Evolutionary conservation across 2,329 filamentous ascomycete genomes (phyloP), one percentile per base, ranked within the genome.

Genomic region (Daldinia sp.): DNA sequence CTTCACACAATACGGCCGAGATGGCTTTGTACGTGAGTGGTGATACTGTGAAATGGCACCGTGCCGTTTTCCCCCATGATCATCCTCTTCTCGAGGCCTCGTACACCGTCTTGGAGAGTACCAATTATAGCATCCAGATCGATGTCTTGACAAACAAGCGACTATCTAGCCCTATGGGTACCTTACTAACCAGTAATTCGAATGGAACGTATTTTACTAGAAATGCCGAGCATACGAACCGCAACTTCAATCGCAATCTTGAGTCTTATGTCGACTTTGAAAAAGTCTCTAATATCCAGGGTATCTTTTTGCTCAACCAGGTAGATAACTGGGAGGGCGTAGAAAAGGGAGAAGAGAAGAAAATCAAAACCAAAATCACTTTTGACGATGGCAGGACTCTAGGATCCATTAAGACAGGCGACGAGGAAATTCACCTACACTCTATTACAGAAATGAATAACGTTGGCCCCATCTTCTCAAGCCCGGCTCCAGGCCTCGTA

Each of bases 101-200:
- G 2, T 99, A 97, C 77, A 99, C 95, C 0, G 86, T 99, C 48
- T 84, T 99, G 37, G 94, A 98, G 78, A 95, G 94, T 72, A 98
- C 95, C 39, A 94, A 97, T 74, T 97, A 99, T 81, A 97, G 94
- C 80, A 93, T 99, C 70, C 94, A 98, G 78, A 88, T 99, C 57
- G 94, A 98, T 77, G 94, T 98, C 66, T 89, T 94, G 85, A 92
- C 90, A 1, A 83, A 83, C 9, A 82, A 82, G 35, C 81, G 80
- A 43, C 84, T 84, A 10, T 85, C 83, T 1, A 86, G 85, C 34
- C 86, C 90, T 0, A 94, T 97, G 86, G 96, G 95, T 30, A 88
- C 91, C 9, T 83, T 99, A 58, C 94, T 97, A 73, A 96, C 93
- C 4, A 98, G 94, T 75, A 99, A 99, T 76, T 98, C 94, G 29